Percentiles rank a stretch among this genome's conserved stretches.
phyloP scores from a whole-genome alignment of 495 filamentous ascomycete species.

The Sordaria brevicollis region DNA sequence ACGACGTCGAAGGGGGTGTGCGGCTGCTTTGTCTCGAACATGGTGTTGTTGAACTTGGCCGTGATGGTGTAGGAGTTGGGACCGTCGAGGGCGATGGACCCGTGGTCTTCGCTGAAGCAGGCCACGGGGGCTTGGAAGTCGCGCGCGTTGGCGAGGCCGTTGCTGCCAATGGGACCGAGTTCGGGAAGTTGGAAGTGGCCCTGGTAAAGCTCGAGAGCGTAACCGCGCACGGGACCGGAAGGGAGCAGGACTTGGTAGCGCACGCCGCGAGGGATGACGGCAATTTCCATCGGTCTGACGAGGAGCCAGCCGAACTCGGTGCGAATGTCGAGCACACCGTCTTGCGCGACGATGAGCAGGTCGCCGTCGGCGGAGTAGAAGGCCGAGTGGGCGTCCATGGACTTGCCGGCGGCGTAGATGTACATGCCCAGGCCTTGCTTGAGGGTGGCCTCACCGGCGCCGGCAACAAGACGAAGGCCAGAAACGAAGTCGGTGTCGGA shows the following conservation, averaged over 20 bases:
- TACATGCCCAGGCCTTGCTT: conserved; percentile 76
- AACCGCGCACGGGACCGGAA: conserved; percentile 60
- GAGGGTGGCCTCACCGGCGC: conserved; percentile 71
- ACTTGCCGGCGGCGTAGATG: conserved; percentile 69
- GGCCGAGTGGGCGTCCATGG: conserved; percentile 63
- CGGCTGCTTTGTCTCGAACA: conserved; percentile 61
- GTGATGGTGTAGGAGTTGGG: conserved; percentile 47
- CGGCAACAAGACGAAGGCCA: conserved; percentile 65
- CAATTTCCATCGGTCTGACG: conserved; percentile 83
- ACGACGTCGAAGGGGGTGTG: conserved; percentile 79
- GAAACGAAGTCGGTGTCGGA: conserved; percentile 61
- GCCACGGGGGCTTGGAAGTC: conserved; percentile 85
- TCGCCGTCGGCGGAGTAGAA: conserved; percentile 92
- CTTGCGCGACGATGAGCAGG: conserved; percentile 74
- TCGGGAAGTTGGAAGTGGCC: conserved; percentile 79
- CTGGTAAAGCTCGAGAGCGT: conserved; percentile 80
- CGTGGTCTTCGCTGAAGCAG: conserved; percentile 53
- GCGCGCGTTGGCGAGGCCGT: conserved; percentile 75
- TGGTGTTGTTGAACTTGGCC: conserved; percentile 69
- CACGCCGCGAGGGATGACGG: conserved; percentile 77
- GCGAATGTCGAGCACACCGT: conserved; percentile 75
- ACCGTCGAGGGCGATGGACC: conserved; percentile 27
- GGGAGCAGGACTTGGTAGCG: conserved; percentile 62
- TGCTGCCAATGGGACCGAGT: conserved; percentile 80
- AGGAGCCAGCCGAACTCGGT: conserved; percentile 75